Evolutionary conservation across 2,329 filamentous ascomycete genomes (phyloP).

Genomic region (Penicillium sp.): DNA sequence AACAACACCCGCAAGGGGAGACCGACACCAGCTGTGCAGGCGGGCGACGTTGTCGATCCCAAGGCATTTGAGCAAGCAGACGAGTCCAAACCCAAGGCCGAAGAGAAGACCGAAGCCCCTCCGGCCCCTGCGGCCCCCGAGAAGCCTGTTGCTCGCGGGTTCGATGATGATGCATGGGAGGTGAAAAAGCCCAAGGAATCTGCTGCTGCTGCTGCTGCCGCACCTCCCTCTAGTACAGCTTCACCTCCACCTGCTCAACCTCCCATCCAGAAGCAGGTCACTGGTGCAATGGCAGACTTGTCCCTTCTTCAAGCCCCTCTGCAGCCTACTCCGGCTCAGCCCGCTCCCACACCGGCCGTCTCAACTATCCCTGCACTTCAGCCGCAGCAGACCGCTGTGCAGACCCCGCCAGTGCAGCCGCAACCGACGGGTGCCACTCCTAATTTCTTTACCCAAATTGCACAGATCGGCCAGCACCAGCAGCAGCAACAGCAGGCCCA

Average conservation of each 20-base stretch:
- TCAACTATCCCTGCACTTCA: conserved; percentile 46
- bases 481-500: conserved; percentile 15
- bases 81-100: conserved; percentile 47
- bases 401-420: conserved; percentile 40
- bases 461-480: conserved; percentile 33
- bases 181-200: conserved; percentile 77
- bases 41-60: conserved; percentile 83
- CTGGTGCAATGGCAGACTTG: conserved; percentile 71
- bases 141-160: conserved; percentile 63
- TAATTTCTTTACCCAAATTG: conserved; percentile 56
- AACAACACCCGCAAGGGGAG: conserved; percentile 95
- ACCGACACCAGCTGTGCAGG: conserved; percentile 82
- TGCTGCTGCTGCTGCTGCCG: conserved; percentile 35
- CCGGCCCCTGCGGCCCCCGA: conserved; percentile 53
- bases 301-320: conserved; percentile 65
- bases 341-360: conserved; percentile 53
- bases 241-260: conserved; percentile 39
- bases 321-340: conserved; percentile 55
- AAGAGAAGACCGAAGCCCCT: conserved; percentile 50
- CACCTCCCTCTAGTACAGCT: conserved; percentile 33
- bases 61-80: conserved; percentile 75
- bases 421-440: conserved; percentile 52
- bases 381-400: conserved; percentile 48
- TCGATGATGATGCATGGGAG: conserved; percentile 97
- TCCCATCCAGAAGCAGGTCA: conserved; percentile 50